Evolutionary conservation across 306 rosid genomes (phyloP).

Genomic region (Lupinus albus): DNA sequence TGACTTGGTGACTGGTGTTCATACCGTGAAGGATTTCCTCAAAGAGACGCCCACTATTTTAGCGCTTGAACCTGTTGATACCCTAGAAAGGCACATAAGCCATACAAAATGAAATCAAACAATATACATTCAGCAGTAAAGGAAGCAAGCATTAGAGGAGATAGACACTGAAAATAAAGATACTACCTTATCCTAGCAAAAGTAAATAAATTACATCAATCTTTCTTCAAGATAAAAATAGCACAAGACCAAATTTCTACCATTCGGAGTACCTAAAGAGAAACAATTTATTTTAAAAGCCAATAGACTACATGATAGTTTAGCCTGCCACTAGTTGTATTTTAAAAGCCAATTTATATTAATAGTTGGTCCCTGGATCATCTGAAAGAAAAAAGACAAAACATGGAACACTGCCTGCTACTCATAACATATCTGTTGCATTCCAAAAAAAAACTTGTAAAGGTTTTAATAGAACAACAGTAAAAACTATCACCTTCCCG

Average conservation of each 20-base stretch:
- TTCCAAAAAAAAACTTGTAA: constrained; percentile 16
- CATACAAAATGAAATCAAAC: constrained; percentile 29
- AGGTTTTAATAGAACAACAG: neutral
- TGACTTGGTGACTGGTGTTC: constrained; percentile 22
- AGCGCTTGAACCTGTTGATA: constrained; percentile 50
- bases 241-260: constrained; percentile 17
- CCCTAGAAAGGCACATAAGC: constrained; percentile 48
- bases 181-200: constrained; percentile 10
- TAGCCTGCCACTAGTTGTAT: constrained; percentile 17
- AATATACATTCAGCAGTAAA: neutral
- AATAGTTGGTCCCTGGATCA: neutral
- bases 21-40: constrained; percentile 69
- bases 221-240: neutral
- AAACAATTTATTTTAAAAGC: neutral
- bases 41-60: constrained; percentile 46
- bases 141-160: constrained; percentile 26
- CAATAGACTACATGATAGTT: neutral
- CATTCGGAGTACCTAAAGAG: constrained; percentile 4
- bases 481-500: constrained; percentile 1
- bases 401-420: neutral
- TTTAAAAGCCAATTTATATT: no score
- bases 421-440: neutral
- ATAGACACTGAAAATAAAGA: constrained; percentile 5
- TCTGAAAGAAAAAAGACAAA: neutral
- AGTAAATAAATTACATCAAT: constrained; percentile 14